Percentiles rank a stretch among this genome's conserved stretches.
These are phyloP conservation scores for peach (Prunus persica) DNA, from an alignment of 306 rosid species.

Conservation along the genomic window Prunus_persica_NCBIv2 NC_034009.1:44386001-44386500, in stretches of 20 bases:
- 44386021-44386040: background rate
- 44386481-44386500: background rate
- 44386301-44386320: background rate
- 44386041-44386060: background rate
- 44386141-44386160: too few relatives aligned
- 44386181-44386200: too few relatives aligned
- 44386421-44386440: background rate
- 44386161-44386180: too few relatives aligned
- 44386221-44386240: background rate
- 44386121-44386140: too few relatives aligned
- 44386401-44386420: background rate
- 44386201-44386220: background rate
- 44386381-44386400: background rate
- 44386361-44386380: background rate
- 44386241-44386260: background rate
- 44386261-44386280: too few relatives aligned
- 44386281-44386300: background rate
- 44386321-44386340: background rate
- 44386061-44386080: too few relatives aligned
- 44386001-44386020: background rate
- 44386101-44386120: too few relatives aligned
- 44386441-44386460: background rate
- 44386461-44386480: background rate
- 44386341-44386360: background rate
- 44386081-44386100: too few relatives aligned